Evolutionary conservation across 129 eudicot species (phyloP).

Genomic region (Scalesia atractyloides): DNA sequence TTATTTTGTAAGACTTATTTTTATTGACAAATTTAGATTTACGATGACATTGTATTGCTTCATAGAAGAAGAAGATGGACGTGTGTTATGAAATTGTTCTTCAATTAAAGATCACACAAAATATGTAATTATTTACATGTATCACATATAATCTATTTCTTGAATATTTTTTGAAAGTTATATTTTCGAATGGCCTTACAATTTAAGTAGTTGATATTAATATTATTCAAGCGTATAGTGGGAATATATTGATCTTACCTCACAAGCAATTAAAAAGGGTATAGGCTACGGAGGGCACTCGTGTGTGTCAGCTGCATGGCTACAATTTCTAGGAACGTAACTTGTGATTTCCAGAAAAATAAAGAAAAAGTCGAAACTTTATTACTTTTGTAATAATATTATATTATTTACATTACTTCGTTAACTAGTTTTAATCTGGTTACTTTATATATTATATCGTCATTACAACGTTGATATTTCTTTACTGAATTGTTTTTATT

Average conservation of each 20-base stretch:
- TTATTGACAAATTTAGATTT: too few species aligned
- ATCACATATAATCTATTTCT: too few species aligned
- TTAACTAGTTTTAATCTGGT: background rate
- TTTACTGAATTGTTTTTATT: background rate
- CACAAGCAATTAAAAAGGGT: slow-evolving; percentile 14
- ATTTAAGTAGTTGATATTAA: background rate
- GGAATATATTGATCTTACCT: slow-evolving; percentile 19
- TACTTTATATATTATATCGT: slow-evolving; percentile 1
- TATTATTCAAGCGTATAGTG: slow-evolving; percentile 11
- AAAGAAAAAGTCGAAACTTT: slow-evolving; percentile 21
- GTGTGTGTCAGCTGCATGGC: slow-evolving; percentile 92
- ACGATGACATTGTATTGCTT: too few species aligned
- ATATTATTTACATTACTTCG: background rate
- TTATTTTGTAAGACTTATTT: too few species aligned
- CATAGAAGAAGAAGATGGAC: too few species aligned
- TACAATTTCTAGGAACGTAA: slow-evolving; percentile 52
- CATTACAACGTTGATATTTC: background rate
- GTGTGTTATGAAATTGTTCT: too few species aligned
- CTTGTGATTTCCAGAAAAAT: slow-evolving; percentile 12
- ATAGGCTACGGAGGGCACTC: slow-evolving; percentile 41
- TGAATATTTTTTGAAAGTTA: too few species aligned
- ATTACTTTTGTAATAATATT: background rate
- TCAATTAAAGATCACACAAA: too few species aligned
- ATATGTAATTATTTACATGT: too few species aligned
- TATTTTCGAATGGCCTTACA: too few species aligned